These are phyloP conservation scores for Tylopilus intermedius DNA, from an alignment of 768 basidiomycete species.

Conservation along the genomic window DNA sequence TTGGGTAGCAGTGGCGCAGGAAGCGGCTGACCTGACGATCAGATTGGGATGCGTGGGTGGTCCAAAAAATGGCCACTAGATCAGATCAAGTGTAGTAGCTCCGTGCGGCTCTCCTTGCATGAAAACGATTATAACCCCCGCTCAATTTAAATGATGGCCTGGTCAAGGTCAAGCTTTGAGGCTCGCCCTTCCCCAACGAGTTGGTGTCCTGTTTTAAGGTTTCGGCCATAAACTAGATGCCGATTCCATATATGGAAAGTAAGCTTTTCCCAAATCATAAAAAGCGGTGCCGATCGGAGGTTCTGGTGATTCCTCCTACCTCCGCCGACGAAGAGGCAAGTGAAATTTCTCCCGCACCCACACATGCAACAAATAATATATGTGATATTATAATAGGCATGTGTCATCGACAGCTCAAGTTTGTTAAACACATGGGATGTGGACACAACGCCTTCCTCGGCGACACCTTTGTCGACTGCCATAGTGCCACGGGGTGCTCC, in stretches of 20 bases:
- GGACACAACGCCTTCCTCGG: slow-evolving; percentile 47
- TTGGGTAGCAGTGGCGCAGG: no score
- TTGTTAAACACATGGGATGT: slow-evolving; percentile 48
- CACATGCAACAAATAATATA: background rate
- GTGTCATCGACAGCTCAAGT: slow-evolving; percentile 61
- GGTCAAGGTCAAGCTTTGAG: no score
- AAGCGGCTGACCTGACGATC: no score
- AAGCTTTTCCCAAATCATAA: background rate
- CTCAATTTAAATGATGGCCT: no score
- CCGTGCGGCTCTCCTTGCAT: no score
- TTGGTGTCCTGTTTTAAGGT: no score
- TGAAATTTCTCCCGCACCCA: slow-evolving; percentile 1
- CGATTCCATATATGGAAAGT: background rate
- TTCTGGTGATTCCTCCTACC: slow-evolving; percentile 38
- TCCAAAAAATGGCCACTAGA: no score
- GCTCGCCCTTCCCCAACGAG: no score
- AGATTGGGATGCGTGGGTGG: no score
- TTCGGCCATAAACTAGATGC: no score
- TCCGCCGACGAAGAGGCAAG: slow-evolving; percentile 45
- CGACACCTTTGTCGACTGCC: slow-evolving; percentile 51
- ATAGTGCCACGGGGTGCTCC: slow-evolving; percentile 34
- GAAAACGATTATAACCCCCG: no score
- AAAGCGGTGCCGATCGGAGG: slow-evolving; percentile 2
- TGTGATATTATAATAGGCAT: slow-evolving; percentile 20
- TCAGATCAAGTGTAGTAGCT: no score